These are phyloP conservation scores for Phytopythium oedochilum DNA, from an alignment of 352 stramenopile genomes.

Conservation along the genomic window DNA sequence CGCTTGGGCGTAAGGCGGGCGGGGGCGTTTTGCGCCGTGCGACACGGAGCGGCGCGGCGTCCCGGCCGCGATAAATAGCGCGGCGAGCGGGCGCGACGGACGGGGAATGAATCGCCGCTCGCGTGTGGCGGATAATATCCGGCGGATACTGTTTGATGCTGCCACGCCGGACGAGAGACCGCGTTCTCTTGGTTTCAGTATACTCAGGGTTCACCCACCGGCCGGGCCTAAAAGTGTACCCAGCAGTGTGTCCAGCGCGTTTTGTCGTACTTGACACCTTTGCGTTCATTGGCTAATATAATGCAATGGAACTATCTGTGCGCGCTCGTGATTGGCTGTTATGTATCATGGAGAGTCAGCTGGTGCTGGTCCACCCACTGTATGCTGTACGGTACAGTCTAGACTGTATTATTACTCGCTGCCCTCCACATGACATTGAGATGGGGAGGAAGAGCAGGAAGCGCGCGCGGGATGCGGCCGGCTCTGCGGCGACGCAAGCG, in stretches of 20 bases:
- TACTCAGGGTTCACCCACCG: background rate
- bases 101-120: background rate
- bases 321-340: no score
- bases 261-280: background rate
- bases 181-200: background rate
- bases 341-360: no score
- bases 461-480: background rate
- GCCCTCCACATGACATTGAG: background rate
- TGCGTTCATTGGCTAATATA: background rate
- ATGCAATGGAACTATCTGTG: background rate
- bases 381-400: no score
- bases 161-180: no score
- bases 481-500: background rate
- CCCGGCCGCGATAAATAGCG: background rate
- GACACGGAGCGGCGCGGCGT: background rate
- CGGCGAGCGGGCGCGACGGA: background rate
- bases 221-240: background rate
- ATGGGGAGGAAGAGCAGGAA: constrained; percentile 7
- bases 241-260: background rate
- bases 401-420: no score
- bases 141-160: no score
- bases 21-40: background rate
- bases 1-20: background rate
- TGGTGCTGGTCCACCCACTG: no score
- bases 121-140: no score